Percentiles rank a stretch among this genome's conserved stretches.
These are phyloP conservation scores for Gossypium davidsonii DNA, from an alignment of 441 rosid species.

Conservation along the genomic window DNA sequence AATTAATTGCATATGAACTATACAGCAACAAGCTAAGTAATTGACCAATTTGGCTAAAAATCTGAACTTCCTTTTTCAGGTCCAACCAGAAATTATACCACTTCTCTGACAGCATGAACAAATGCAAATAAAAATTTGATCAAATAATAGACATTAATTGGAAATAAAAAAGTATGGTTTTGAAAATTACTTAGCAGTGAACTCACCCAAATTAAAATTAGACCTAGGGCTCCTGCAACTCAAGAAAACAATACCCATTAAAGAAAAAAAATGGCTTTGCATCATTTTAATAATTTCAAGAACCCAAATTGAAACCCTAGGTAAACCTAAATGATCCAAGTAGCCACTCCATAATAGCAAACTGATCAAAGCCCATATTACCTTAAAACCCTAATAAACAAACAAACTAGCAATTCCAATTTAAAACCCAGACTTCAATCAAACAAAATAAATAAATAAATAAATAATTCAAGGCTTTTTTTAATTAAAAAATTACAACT, in stretches of 20 bases:
- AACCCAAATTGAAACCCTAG: conserved; percentile 10
- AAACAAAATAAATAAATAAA: not conserved
- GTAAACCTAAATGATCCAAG: not conserved
- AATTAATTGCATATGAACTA: not conserved
- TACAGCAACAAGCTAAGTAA: not conserved
- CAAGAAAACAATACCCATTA: not conserved
- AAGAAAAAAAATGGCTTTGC: not conserved
- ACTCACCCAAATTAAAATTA: not conserved
- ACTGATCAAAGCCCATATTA: conserved; percentile 4
- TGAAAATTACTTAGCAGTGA: not conserved
- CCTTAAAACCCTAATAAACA: conserved; percentile 14
- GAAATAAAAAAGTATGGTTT: not conserved
- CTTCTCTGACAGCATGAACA: not conserved
- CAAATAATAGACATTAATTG: not conserved
- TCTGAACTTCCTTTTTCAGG: not conserved
- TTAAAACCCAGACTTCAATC: not conserved
- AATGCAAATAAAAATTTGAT: conserved; percentile 4
- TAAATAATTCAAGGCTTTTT: not conserved
- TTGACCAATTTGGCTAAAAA: conserved; percentile 1
- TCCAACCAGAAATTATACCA: not conserved
- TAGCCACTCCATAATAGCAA: not conserved
- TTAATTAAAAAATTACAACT: not conserved
- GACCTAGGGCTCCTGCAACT: not conserved
- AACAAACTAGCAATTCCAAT: not conserved
- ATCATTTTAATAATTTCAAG: not conserved